Conservation (phyloP, 306 rosid genomes). For the Quercus mongolica region DNA sequence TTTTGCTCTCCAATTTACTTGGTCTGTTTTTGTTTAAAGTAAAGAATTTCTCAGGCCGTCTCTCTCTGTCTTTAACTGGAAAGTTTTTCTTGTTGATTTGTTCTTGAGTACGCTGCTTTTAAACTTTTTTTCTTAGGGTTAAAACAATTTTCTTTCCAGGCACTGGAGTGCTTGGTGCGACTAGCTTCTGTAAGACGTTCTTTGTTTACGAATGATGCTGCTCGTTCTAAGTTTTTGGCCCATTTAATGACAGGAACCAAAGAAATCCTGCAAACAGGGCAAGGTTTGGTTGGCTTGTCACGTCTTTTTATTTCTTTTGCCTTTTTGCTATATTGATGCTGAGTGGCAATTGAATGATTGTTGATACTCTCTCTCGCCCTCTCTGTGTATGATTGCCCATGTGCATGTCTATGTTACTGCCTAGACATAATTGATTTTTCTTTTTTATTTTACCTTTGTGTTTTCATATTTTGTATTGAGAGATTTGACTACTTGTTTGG, state of each 20-base stretch:
- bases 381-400: not conserved
- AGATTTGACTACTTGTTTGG: not conserved
- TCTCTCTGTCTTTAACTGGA: not conserved
- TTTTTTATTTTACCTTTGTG: not conserved
- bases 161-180: conserved; percentile 99
- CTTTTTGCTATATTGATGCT: conserved; percentile 4
- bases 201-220: conserved; percentile 92
- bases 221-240: conserved; percentile 97
- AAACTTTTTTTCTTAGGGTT: conserved; percentile 29
- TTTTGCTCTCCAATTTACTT: not conserved
- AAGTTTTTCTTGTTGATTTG: conserved; percentile 23
- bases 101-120: conserved; percentile 21
- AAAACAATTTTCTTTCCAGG: conserved; percentile 61
- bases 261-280: conserved; percentile 96
- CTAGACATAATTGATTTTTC: not conserved
- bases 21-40: not conserved
- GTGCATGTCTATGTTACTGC: not conserved
- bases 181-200: conserved; percentile 99
- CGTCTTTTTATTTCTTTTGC: conserved; percentile 24
- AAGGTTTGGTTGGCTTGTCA: conserved; percentile 68
- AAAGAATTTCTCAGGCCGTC: not conserved
- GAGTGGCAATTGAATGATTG: conserved; percentile 1
- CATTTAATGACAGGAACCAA: conserved; percentile 99
- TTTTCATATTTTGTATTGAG: not conserved
- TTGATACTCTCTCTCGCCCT: not conserved